Evolutionary conservation across 371 early-diverging fungal genomes (phyloP), one percentile per base, ranked within the genome.

Genomic region (Mortierella sp.): DNA sequence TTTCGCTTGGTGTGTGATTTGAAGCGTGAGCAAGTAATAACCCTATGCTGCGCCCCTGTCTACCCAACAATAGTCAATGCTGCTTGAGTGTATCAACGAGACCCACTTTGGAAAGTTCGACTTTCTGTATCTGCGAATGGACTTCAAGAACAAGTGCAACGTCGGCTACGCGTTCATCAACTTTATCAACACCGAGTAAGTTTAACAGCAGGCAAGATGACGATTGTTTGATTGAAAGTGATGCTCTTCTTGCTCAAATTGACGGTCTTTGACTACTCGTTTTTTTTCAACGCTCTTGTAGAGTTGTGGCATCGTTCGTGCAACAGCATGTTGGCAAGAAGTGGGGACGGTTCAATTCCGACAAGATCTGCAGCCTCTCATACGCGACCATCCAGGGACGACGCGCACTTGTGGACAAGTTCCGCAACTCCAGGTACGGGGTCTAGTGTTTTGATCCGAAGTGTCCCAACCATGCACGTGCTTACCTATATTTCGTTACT

Each of bases 331-430:
- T 95, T n/a, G 98, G 98, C 8, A 95, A 94, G 84, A 91, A 90
- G 71, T 98, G 96, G 95, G 89, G 92, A 94, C 91, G 90, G 26
- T 98, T 97, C 89, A 96, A 95, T 75, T 95, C 95, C 50, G 96
- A 96, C 67, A 99, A 99, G 82, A 91, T 94, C 43, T 96, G 96
- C 76, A 89, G 92, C 28, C 82, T 98, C 16, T 91, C 96, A 21
- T 99, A 96, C 89, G 99, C 99, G 26, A 93, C 94, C 50, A 93
- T 98, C 57, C 98, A 99, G 87, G 97, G 98, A 5, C 92, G 94
- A 75, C 83, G 89, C 5, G 92, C 93, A 6, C 90, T 99, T 28
- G 90, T 97, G 61, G 93, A 94, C 37, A 97, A 96, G 81, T 99
- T 98, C 82, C 91, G 94, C 71, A 96, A 96, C 77, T 96, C 96